phyloP scores from a whole-genome alignment of 1,139 yeast species.

The Meyerozyma sp. region DNA sequence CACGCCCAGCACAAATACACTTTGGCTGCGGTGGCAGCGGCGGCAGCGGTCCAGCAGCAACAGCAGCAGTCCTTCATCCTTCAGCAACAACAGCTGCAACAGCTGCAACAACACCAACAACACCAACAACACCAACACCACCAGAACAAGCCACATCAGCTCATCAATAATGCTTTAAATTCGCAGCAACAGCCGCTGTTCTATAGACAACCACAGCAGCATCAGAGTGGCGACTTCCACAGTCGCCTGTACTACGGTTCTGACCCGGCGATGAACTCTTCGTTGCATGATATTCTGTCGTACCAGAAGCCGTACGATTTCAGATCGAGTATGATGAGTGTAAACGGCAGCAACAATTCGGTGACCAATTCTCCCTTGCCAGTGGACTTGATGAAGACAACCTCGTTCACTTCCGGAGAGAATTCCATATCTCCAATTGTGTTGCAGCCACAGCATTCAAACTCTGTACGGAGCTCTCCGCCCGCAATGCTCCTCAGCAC shows the following conservation, averaged over 20 bases:
- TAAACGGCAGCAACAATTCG: constrained; percentile 18
- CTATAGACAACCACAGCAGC: constrained; percentile 4
- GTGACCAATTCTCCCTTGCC: constrained; percentile 14
- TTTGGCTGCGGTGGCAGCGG: constrained; percentile 26
- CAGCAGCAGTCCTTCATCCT: constrained; percentile 11
- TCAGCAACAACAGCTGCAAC: constrained; percentile 9
- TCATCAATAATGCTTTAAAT: background rate
- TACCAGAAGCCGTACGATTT: constrained; percentile 8
- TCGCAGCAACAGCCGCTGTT: constrained; percentile 5
- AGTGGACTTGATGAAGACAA: background rate
- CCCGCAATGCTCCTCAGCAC: background rate
- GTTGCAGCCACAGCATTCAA: background rate
- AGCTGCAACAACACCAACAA: constrained; percentile 10
- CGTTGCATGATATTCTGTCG: constrained; percentile 4
- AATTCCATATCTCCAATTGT: background rate
- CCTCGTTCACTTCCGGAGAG: background rate
- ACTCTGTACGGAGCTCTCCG: background rate
- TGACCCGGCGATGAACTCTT: background rate
- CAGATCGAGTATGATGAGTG: constrained; percentile 6
- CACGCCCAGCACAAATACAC: constrained; percentile 18
- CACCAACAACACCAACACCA: constrained; percentile 9
- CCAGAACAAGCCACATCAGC: constrained; percentile 9
- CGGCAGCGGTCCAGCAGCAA: constrained; percentile 20
- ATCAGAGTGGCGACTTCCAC: background rate
- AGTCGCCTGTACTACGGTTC: background rate